Evolutionary conservation across 2,329 filamentous ascomycete species (phyloP).

Genomic region (Verruconis gallopava): DNA sequence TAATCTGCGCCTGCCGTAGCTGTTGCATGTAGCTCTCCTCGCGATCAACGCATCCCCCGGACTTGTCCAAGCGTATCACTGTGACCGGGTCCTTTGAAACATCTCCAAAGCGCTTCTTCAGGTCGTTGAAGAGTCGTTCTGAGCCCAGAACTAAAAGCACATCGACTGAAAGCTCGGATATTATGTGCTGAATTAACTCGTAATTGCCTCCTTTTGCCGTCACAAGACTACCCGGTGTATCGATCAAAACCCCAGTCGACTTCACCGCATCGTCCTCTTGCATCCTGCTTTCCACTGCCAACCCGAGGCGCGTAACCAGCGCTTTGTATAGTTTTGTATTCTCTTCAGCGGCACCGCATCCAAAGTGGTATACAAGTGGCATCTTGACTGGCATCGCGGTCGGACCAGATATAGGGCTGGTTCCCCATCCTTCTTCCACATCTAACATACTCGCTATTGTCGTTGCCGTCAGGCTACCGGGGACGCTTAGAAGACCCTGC

Average conservation of each 20-base stretch:
- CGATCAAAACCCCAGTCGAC: conserved; percentile 69
- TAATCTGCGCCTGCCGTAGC: conserved; percentile 61
- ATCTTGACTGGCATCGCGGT: conserved; percentile 81
- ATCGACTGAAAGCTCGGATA: conserved; percentile 52
- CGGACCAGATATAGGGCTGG: conserved; percentile 79
- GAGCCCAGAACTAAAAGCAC: conserved; percentile 10
- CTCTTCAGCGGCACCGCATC: conserved; percentile 58
- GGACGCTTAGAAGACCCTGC: conserved; percentile 43
- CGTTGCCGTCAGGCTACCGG: conserved; percentile 75
- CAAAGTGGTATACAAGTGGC: conserved; percentile 83
- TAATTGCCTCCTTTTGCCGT: conserved; percentile 50
- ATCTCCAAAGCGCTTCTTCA: conserved; percentile 67
- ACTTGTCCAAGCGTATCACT: conserved; percentile 69
- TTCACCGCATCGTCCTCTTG: conserved; percentile 61
- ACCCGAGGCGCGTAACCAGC: conserved; percentile 61
- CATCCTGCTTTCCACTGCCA: conserved; percentile 64
- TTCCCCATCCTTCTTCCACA: conserved; percentile 71
- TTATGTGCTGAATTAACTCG: conserved; percentile 70
- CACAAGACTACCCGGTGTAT: conserved; percentile 60
- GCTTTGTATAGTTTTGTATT: conserved; percentile 60
- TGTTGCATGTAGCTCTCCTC: conserved; percentile 63
- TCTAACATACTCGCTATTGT: conserved; percentile 81
- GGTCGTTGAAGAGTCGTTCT: conserved; percentile 45
- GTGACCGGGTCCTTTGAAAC: conserved; percentile 59
- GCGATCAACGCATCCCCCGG: conserved; percentile 69